Evolutionary conservation across 306 rosid species (phyloP).

Genomic region (Ochetophila trinervis): DNA sequence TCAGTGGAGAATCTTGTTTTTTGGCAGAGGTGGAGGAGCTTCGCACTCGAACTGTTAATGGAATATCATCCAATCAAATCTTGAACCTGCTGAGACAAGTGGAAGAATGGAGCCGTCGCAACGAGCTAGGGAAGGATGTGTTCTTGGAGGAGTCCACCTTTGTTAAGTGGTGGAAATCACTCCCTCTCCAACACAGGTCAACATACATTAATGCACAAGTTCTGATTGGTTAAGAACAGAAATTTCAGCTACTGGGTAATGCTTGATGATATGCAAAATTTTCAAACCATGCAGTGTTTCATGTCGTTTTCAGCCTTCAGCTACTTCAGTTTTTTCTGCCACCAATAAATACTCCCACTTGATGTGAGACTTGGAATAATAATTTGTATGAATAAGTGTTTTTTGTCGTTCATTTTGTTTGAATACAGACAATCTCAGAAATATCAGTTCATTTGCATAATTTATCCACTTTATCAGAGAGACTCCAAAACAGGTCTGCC

Average conservation of each 20-base stretch:
- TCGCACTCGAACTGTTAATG: conserved; percentile 10
- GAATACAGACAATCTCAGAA: too few relatives aligned
- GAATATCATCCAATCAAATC: neutral
- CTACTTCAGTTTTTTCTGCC: too few relatives aligned
- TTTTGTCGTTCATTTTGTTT: too few relatives aligned
- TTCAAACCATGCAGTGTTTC: too few relatives aligned
- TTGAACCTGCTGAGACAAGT: conserved; percentile 25
- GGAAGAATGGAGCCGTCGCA: conserved; percentile 29
- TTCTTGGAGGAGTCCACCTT: conserved; percentile 45
- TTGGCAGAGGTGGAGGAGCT: conserved; percentile 87
- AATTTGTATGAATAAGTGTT: too few relatives aligned
- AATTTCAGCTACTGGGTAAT: neutral
- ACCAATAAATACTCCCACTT: too few relatives aligned
- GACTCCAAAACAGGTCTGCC: too few relatives aligned
- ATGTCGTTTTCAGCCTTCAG: too few relatives aligned
- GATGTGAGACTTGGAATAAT: too few relatives aligned
- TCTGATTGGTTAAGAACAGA: neutral
- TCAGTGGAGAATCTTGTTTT: conserved; percentile 48
- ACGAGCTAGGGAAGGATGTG: conserved; percentile 32
- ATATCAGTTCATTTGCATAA: too few relatives aligned
- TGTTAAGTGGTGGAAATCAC: conserved; percentile 41
- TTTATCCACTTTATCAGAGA: too few relatives aligned
- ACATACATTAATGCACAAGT: neutral
- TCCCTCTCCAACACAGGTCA: conserved; percentile 21
- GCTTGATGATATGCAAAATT: too few relatives aligned